A percentile compares a stretch with the other conserved stretches of the same genome.
These are phyloP conservation scores for Haematococcus lacustris DNA, from an alignment of 139 green algal genomes.

Conservation along the genomic window DNA sequence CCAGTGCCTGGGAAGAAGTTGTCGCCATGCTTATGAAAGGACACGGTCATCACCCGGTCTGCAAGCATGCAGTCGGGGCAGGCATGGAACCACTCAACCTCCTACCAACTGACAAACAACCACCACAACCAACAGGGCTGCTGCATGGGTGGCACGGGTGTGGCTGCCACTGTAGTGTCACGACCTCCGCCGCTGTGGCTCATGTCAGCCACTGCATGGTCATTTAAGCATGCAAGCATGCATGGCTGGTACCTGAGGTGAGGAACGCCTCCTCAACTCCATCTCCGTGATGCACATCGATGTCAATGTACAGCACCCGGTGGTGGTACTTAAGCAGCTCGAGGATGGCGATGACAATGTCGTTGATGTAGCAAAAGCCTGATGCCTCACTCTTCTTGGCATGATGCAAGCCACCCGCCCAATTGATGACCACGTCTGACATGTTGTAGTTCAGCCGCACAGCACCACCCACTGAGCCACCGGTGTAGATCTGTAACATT, in stretches of 20 bases:
- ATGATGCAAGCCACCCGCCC: conserved; percentile 94
- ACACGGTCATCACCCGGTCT: conserved; percentile 46
- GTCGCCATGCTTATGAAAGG: conserved; percentile 89
- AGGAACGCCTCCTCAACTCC: conserved; percentile 97
- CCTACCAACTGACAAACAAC: background rate
- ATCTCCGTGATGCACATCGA: conserved; percentile 97
- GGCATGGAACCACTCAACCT: background rate
- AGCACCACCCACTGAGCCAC: conserved; percentile 70
- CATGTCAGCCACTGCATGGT: background rate
- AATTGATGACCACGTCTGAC: conserved; percentile 94
- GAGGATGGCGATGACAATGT: conserved; percentile 94
- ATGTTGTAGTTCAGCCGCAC: conserved; percentile 78
- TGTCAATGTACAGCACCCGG: conserved; percentile 81
- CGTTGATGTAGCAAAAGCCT: conserved; percentile 98
- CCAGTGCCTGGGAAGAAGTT: conserved; percentile 96
- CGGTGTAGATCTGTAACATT: conserved; percentile 75
- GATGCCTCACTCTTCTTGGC: conserved; percentile 81
- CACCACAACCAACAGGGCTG: background rate
- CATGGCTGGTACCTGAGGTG: conserved; percentile 42
- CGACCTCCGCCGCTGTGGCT: background rate
- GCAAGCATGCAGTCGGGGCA: background rate
- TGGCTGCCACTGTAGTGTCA: background rate
- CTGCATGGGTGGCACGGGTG: background rate
- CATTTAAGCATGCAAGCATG: background rate
- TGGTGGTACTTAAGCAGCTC: conserved; percentile 94